Evolutionary conservation across 78 protist genomes (phyloP), one percentile per base, ranked within the genome.

Genomic region (Planoprotostelium fungivorum): DNA sequence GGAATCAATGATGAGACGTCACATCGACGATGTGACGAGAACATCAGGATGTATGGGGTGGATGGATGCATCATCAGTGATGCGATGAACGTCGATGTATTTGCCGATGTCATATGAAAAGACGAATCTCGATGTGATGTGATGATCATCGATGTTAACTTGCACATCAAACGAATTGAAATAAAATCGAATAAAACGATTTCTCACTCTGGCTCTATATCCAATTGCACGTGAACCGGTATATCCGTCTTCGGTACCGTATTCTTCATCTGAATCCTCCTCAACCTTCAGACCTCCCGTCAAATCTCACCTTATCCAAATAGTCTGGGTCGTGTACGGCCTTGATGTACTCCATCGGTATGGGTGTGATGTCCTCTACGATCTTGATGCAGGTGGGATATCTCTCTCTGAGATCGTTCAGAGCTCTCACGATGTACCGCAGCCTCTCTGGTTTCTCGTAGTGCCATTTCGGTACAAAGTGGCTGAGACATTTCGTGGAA

Each of bases 371-470:
- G 73, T 51, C 89, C 35, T 38, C 83, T 1, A 89, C 63, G 23
- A 90, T 90, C 38, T 89, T 90, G 25, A 85, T 31, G 0, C 28
- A n/a, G n/a, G n/a, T 73, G 73, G 95, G 90, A 84, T 83, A n/a
- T 0, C n/a, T 0, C 10, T 38, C 34, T 0, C 51, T 87, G 83
- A 88, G 89, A 16, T 90, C 93, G 16, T 85, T 34, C 39, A 94
- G 87, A 35, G 90, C 85, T 29, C 36, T 31, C 29, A 94, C 86
- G 0, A 93, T 88, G 34, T 90, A 89, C 63, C 39, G 87, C 35
- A 94, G 89, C 35, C 96, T 88, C 36, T 89, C 91, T 35, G 91
- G 96, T 37, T 87, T 89, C 85, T 94, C 96, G 29, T 87, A 51
- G 88, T 94, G 96, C 85, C 85, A 89, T 36, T 86, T 87, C 34